A percentile compares a stretch with the other conserved stretches of the same genome.
Conservation (phyloP, 352 stramenopile species). For the Phytophthora meadii region DNA sequence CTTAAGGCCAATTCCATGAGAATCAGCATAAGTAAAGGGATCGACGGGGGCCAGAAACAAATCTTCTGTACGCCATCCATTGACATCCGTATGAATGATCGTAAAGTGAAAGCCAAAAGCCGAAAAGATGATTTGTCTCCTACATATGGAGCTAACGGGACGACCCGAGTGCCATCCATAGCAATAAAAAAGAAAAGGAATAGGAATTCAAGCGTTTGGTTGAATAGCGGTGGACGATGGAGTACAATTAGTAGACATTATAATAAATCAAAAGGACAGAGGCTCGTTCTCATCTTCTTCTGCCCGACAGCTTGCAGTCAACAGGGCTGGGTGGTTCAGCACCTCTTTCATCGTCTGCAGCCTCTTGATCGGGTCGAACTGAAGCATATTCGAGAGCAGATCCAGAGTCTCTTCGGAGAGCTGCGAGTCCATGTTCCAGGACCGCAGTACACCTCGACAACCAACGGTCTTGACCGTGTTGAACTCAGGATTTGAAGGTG, state of each 20-base stretch:
- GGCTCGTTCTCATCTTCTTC: not conserved
- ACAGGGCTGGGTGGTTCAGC: constrained; percentile 33
- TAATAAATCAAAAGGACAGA: not conserved
- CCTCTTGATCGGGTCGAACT: constrained; percentile 35
- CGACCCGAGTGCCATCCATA: no score
- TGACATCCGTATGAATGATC: no score
- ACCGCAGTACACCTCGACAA: constrained; percentile 38
- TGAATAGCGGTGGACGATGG: no score
- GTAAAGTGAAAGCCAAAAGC: constrained; percentile 14
- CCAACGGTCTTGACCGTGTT: constrained; percentile 35
- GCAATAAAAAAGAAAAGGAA: no score
- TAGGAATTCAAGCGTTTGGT: no score
- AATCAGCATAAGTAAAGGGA: no score
- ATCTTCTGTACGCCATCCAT: no score
- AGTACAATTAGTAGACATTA: no score
- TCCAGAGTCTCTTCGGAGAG: constrained; percentile 31
- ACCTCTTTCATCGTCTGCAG: constrained; percentile 40
- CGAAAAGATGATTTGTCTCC: constrained; percentile 2
- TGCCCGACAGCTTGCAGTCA: not conserved
- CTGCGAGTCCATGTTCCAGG: constrained; percentile 37
- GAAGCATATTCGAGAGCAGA: constrained; percentile 43
- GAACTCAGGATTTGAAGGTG: constrained; percentile 38
- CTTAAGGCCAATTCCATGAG: no score
- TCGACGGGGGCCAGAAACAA: no score
- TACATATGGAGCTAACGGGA: no score